Base-by-base conservation (phyloP, 257 asterid genomes). In the Verbena officinalis region DNA sequence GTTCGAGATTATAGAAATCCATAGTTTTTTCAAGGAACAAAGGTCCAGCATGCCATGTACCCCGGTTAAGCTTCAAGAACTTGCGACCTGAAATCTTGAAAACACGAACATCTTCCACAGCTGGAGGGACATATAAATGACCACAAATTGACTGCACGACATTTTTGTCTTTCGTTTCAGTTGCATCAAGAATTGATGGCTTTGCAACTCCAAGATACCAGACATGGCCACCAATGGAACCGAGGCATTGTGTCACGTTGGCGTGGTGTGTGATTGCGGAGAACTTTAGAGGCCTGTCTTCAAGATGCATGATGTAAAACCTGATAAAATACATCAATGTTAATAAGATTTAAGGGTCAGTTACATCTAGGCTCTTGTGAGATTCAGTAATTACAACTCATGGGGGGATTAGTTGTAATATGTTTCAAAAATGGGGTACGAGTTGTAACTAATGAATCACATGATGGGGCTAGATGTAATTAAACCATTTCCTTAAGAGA, bases 31-130 rank as follows among this genome's bases (percentile, higher is more conserved):
- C 79, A 21, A 60, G 74, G 62, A 90, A 93, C 82, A 93, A 62
- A 0, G 99, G 99, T 14, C 99, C 99, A 1, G 96, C 99, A 65
- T 93, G 99, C 99, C 96, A 93, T 10, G 99, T 90, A 50, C 95
- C 96, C 6, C 40, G 72, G 40, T 84, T 73, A 53, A 90, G 83
- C 77, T 87, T 90, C 81, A 87, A 46, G 60, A 93, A 90, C 87
- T 86, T 93, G 53, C 96, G 73, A 11, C 99, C 99, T 24, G 92
- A 84, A 62, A 93, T 70, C 77, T 79, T 83, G 49, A 93, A 93
- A 71, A 82, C 90, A 3, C 74, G 82, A 39, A 93, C 94, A 10
- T 74, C 87, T 38, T 86, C 90, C 67, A 80, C 83, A 14, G 80
- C 68, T 2, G 96, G 97, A 71, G 96, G 95, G 65, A 67, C 52